Base-by-base conservation (phyloP, 2,329 filamentous ascomycete species). In the Verticillium alfalfae region DNA sequence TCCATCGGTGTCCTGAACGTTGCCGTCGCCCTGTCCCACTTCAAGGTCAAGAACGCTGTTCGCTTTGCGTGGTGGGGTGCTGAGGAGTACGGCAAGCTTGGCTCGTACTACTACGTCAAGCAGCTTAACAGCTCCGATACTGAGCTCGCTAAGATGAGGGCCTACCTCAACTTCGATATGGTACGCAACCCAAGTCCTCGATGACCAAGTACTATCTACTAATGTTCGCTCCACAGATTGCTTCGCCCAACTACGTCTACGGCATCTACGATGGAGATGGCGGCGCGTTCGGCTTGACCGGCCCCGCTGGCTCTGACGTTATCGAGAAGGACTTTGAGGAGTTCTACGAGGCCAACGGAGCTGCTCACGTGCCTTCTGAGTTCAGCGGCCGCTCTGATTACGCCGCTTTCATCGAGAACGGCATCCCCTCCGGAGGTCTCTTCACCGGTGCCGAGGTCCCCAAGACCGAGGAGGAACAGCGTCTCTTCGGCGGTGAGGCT, bases 341-440 rank as follows among this genome's bases (percentile, higher is more conserved):
- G 34, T 88, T 81, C 73, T 89, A 69, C 69, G 68, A 70, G 59
- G 71, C 70, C 54, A 76, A 81, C 58, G 80, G 76, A 16, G 70
- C 78, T 52, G 79, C 80, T 65, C 85, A 81, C 64, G 84, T 84
- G 0, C 82, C 84, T 34, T 86, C 86, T 31, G 81, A 83, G 56
- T 91, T 91, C 69, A 82, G 84, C 70, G 86, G 86, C 6, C 83
- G 87, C 60, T 86, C 83, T 55, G 88, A 91, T 70, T 90, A 91
- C 68, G 86, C 83, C 45, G 85, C 82, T 2, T 90, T 91, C 76
- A 84, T 89, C 64, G 81, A 84, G 68, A 83, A 82, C 66, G 85
- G 85, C 10, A 88, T 90, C 62, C 85, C 89, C 2, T 82, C 84
- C 0, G 88, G 88, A 34, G 89, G 89, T 13, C 79, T 91, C 62